phyloP scores from a whole-genome alignment of 202 grass and related monocot genomes.

The Miscanthus sacchariflorus region DNA sequence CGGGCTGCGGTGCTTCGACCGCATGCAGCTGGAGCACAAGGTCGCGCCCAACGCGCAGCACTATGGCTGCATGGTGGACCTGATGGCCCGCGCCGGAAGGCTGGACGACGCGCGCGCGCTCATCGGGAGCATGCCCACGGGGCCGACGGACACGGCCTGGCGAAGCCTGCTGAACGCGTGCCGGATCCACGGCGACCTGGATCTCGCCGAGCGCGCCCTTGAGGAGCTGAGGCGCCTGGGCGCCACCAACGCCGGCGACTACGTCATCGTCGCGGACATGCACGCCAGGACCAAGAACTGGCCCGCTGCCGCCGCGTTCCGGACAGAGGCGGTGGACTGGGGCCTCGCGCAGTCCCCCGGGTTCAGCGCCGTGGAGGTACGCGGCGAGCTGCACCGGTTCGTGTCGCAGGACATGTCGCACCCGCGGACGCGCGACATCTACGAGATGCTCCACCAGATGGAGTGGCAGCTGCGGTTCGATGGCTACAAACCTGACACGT shows the following conservation, averaged over 20 bases:
- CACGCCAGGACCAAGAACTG: slow-evolving; percentile 55
- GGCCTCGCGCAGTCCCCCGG: slow-evolving; percentile 56
- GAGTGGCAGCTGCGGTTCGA: slow-evolving; percentile 78
- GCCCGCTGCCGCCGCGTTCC: slow-evolving; percentile 43
- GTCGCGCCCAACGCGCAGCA: slow-evolving; percentile 71
- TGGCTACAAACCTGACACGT: slow-evolving; percentile 65
- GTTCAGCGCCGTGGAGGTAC: slow-evolving; percentile 81
- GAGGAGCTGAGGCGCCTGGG: slow-evolving; percentile 49
- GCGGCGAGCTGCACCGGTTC: slow-evolving; percentile 69
- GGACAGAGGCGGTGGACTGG: slow-evolving; percentile 52
- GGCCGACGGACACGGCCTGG: slow-evolving; percentile 57
- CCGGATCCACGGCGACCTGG: slow-evolving; percentile 59
- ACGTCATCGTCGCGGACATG: slow-evolving; percentile 73
- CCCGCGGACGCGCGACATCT: slow-evolving; percentile 56
- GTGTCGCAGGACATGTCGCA: slow-evolving; percentile 74
- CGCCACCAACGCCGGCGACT: slow-evolving; percentile 62
- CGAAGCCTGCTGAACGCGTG: slow-evolving; percentile 81
- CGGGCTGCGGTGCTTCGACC: slow-evolving; percentile 77
- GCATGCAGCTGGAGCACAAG: slow-evolving; percentile 76
- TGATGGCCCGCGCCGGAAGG: slow-evolving; percentile 68
- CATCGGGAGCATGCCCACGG: slow-evolving; percentile 65
- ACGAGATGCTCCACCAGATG: slow-evolving; percentile 85
- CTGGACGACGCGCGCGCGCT: slow-evolving; percentile 60
- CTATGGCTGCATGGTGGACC: slow-evolving; percentile 88
- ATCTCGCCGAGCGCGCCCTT: slow-evolving; percentile 49